Evolutionary conservation across 352 stramenopile genomes (phyloP).

Genomic region (Pythium monospermum): DNA sequence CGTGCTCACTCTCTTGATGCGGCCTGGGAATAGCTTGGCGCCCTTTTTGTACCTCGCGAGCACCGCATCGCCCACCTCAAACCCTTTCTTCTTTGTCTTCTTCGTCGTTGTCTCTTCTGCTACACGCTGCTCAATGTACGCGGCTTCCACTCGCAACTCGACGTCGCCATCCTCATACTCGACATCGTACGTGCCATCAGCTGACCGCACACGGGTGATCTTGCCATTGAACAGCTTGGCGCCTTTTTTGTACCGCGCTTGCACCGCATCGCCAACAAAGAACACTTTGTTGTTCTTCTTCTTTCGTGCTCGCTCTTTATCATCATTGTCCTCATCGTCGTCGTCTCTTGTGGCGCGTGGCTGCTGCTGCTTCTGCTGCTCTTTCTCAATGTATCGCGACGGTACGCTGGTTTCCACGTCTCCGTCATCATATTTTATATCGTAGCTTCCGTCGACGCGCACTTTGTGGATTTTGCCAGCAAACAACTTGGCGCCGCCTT

Average conservation of each 20-base stretch:
- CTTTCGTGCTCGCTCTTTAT: no score
- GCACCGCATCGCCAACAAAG: constrained; percentile 23
- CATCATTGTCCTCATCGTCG: constrained; percentile 62
- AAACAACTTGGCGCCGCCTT: constrained; percentile 40
- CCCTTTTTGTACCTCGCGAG: constrained; percentile 38
- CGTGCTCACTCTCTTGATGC: constrained; percentile 30
- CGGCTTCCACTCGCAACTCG: constrained; percentile 14
- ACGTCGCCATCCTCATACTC: constrained; percentile 32
- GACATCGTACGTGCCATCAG: constrained; percentile 41
- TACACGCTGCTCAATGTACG: constrained; percentile 26
- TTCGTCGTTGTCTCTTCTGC: constrained; percentile 17
- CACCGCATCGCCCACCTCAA: constrained; percentile 31
- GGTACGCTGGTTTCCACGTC: constrained; percentile 35
- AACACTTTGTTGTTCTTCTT: constrained; percentile 33
- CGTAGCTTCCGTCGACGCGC: constrained; percentile 48
- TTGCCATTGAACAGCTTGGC: constrained; percentile 27
- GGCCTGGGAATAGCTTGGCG: constrained; percentile 34
- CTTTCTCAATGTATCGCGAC: neutral
- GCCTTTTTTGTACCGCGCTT: constrained; percentile 40
- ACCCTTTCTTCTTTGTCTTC: constrained; percentile 7
- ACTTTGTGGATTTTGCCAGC: constrained; percentile 42
- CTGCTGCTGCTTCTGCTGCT: neutral
- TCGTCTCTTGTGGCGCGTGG: constrained; percentile 8
- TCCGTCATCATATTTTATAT: constrained; percentile 56
- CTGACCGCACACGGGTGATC: constrained; percentile 30